A percentile compares a stretch with the other conserved stretches of the same genome.
phyloP scores from a whole-genome alignment of 2,329 filamentous ascomycete species.

The Chalara sp. region DNA sequence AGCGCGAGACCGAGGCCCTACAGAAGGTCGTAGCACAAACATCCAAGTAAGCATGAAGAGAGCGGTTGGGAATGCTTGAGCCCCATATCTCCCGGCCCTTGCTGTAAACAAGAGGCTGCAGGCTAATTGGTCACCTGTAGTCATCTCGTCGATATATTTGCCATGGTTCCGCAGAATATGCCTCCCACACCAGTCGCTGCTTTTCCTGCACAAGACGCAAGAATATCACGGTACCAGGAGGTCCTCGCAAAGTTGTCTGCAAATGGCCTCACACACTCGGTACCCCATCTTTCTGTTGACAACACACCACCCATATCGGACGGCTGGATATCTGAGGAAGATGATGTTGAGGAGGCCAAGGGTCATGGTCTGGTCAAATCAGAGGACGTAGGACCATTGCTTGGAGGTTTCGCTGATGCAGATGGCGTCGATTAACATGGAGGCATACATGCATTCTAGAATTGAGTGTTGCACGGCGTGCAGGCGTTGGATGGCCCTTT shows the following conservation, averaged over 20 bases:
- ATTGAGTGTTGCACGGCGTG: conserved; percentile 22
- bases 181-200: conserved; percentile 28
- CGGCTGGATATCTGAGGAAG: conserved; percentile 37
- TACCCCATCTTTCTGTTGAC: conserved; percentile 22
- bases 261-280: conserved; percentile 35
- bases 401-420: conserved; percentile 28
- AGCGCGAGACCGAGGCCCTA: conserved; percentile 57
- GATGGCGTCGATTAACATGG: conserved; percentile 23
- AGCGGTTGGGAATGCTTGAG: background rate
- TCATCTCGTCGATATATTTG: conserved; percentile 63
- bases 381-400: conserved; percentile 26
- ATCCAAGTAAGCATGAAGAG: conserved; percentile 43
- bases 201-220: conserved; percentile 48
- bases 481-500: conserved; percentile 20
- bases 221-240: conserved; percentile 52
- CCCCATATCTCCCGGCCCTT: conserved; percentile 4
- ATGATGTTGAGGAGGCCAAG: conserved; percentile 24
- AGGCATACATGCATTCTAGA: conserved; percentile 12
- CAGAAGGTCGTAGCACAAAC: conserved; percentile 58
- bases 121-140: conserved; percentile 31
- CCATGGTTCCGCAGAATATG: conserved; percentile 49
- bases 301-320: conserved; percentile 23
- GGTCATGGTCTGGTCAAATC: conserved; percentile 24
- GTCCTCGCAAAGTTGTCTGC: conserved; percentile 52
- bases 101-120: conserved; percentile 2